Base-by-base conservation (phyloP, 805 yeast species). In the Kodamaea neixiangensis region DNA sequence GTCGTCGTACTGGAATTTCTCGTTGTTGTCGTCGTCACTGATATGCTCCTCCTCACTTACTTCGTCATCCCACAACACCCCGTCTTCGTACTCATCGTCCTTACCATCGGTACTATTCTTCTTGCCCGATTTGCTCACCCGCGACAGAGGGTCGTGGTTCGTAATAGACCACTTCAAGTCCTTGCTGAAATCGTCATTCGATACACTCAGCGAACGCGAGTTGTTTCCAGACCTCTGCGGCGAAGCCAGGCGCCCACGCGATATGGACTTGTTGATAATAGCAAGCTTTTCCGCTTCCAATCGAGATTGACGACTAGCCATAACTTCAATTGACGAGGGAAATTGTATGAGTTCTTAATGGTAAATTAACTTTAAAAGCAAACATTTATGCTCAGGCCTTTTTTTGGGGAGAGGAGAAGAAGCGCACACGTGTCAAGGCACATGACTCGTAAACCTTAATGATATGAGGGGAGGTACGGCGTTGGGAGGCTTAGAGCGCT, bases 141-240 rank as follows among this genome's bases (percentile, higher is more conserved):
- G 69, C 58, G 85, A 87, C 54, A 85, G 83, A 0, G 96, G 96
- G 58, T 87, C 92, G 58, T 83, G 87, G 49, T 80, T 79, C 44
- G 88, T 76, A 39, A 87, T 83, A 0, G 88, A 79, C 83, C 87
- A 86, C 57, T 79, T 79, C 50, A 80, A 60, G 35, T 76, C 80
- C 53, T 72, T 74, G 49, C 63, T 63, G 52, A 58, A 65, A 37
- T 69, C 77, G 45, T 71, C 75, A 38, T 66, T 66, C 62, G 64
- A 67, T 6, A 63, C 57, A 13, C 75, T 70, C 14, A 71, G 64
- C 15, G 76, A 70, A 38, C 77, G 59, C 42, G 66, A 58, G 42
- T 60, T 59, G 54, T 57, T 60, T 18, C 65, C 65, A 2, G 64
- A 52, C 9, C 60, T 54, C 2, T 67, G 53, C 5, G 78, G 77